phyloP scores from a whole-genome alignment of 805 yeast genomes.

The Candida michaelii region DNA sequence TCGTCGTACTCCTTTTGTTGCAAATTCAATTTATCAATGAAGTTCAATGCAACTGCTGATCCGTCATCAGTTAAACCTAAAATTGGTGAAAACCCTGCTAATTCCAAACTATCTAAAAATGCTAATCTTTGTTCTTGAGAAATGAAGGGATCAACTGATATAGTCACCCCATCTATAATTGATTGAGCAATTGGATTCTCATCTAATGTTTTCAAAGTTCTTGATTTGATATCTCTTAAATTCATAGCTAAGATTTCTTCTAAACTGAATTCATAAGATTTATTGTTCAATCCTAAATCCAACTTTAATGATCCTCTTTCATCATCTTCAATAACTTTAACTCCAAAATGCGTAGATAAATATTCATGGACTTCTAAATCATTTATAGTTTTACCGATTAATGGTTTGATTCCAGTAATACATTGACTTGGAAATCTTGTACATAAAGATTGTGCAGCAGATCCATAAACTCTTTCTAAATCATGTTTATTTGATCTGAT shows the following conservation, averaged over 20 bases:
- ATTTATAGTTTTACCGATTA: constrained; percentile 63
- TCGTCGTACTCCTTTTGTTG: constrained; percentile 33
- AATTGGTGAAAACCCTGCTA: constrained; percentile 61
- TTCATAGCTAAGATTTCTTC: constrained; percentile 90
- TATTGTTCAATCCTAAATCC: constrained; percentile 38
- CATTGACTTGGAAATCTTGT: constrained; percentile 74
- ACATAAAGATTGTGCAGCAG: constrained; percentile 66
- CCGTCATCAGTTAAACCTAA: constrained; percentile 85
- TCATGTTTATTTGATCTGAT: constrained; percentile 45
- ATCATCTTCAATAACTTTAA: constrained; percentile 40
- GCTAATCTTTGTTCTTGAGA: constrained; percentile 66
- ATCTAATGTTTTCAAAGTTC: constrained; percentile 65
- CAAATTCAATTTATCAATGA: constrained; percentile 54
- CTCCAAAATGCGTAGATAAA: constrained; percentile 58
- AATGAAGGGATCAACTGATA: constrained; percentile 77
- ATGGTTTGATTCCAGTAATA: constrained; percentile 62
- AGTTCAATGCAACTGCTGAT: constrained; percentile 84
- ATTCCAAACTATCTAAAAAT: constrained; percentile 64
- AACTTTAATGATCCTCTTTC: constrained; percentile 57
- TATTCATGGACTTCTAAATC: constrained; percentile 50
- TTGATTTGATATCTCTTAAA: constrained; percentile 57
- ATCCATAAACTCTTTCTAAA: constrained; percentile 74
- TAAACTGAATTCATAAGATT: constrained; percentile 39
- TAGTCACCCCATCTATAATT: constrained; percentile 61
- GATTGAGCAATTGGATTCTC: constrained; percentile 49